These are phyloP conservation scores for Ziziphus jujuba DNA, from an alignment of 306 rosid species.

Conservation along the genomic window DNA sequence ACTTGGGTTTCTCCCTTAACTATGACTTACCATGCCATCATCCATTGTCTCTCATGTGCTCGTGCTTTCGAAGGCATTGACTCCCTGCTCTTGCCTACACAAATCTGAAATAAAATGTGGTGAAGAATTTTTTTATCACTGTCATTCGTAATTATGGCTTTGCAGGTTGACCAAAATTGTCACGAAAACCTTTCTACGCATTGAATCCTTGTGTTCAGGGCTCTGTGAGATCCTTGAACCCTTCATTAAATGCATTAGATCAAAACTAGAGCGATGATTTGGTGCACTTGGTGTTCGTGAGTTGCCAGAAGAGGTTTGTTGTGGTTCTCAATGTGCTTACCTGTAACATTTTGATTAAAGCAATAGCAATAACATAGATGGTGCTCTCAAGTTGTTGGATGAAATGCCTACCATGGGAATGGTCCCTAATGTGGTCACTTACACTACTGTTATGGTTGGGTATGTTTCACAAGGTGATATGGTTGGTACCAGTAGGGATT, in stretches of 20 bases:
- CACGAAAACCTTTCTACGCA: conserved; percentile 46
- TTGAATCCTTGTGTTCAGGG: conserved; percentile 43
- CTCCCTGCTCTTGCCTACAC: conserved; percentile 36
- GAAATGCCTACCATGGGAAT: too few species aligned
- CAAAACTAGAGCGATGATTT: too few species aligned
- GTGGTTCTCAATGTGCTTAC: conserved; percentile 72
- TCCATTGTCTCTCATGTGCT: conserved; percentile 58
- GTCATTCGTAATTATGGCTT: conserved; percentile 53
- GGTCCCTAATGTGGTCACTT: too few species aligned
- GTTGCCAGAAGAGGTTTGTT: too few species aligned
- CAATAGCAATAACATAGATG: conserved; percentile 50
- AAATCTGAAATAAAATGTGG: conserved; percentile 35
- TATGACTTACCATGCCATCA: conserved; percentile 64
- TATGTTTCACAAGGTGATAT: too few species aligned
- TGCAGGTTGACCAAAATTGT: conserved; percentile 43
- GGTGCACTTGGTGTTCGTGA: too few species aligned
- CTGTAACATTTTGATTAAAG: conserved; percentile 62
- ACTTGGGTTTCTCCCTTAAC: conserved; percentile 50
- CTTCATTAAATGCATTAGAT: conserved; percentile 60
- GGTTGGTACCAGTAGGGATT: too few species aligned
- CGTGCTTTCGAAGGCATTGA: conserved; percentile 49
- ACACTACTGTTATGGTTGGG: too few species aligned
- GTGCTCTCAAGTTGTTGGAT: conserved; percentile 76
- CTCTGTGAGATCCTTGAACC: conserved; percentile 57
- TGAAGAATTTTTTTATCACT: conserved; percentile 59